phyloP scores from a whole-genome alignment of 331 rosid species.

The Prunus yedoensis region DNA sequence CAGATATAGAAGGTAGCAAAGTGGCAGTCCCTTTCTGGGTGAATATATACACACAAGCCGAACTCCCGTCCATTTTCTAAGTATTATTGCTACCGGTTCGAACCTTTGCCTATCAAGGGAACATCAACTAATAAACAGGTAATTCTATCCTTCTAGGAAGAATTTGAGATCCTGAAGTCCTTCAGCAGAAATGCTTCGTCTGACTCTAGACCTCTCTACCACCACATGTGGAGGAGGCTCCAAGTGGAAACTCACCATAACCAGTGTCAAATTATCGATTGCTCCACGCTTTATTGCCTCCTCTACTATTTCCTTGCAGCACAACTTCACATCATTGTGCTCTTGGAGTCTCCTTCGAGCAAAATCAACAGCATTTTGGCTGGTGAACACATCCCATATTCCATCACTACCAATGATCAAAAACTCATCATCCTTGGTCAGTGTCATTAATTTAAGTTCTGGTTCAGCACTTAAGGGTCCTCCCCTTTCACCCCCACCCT shows the following conservation, averaged over 20 bases:
- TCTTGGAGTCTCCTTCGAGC: slow-evolving; percentile 73
- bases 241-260: slow-evolving; percentile 71
- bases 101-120: background rate
- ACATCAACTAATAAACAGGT: background rate
- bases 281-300: slow-evolving; percentile 79
- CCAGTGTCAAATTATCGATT: slow-evolving; percentile 70
- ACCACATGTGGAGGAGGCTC: slow-evolving; percentile 65
- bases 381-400: slow-evolving; percentile 80
- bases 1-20: slow-evolving; percentile 14
- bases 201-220: slow-evolving; percentile 59
- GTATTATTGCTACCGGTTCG: background rate
- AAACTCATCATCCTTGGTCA: slow-evolving; percentile 79
- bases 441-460: slow-evolving; percentile 63
- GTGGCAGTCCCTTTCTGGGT: slow-evolving; percentile 12
- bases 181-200: slow-evolving; percentile 81
- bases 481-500: slow-evolving; percentile 45
- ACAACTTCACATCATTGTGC: slow-evolving; percentile 73
- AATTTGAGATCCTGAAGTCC: slow-evolving; percentile 71
- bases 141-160: slow-evolving; percentile 42
- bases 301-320: slow-evolving; percentile 76
- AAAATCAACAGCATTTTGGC: slow-evolving; percentile 76
- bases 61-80: background rate
- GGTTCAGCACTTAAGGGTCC: slow-evolving; percentile 95
- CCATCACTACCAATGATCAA: slow-evolving; percentile 90
- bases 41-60: slow-evolving; percentile 30